phyloP scores from a whole-genome alignment of 2,329 filamentous ascomycete genomes.

The Paracorniculantispora psalliotae region DNA sequence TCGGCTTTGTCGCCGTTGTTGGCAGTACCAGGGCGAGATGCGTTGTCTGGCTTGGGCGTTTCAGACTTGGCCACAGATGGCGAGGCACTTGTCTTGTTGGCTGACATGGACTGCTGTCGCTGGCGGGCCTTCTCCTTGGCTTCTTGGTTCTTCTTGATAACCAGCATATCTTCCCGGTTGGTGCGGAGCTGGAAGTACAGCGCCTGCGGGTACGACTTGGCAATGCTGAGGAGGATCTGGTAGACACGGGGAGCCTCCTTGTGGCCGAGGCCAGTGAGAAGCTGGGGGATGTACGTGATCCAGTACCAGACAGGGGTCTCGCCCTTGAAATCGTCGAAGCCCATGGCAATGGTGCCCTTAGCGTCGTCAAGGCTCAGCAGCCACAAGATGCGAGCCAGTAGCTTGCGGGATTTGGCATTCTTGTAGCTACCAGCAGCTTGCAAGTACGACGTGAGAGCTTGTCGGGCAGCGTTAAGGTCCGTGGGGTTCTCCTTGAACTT shows the following conservation, averaged over 20 bases:
- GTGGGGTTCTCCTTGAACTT: constrained; percentile 88
- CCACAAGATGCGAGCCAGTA: constrained; percentile 92
- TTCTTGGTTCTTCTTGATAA: constrained; percentile 85
- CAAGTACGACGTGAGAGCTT: constrained; percentile 91
- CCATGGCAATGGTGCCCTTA: constrained; percentile 73
- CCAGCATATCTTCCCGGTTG: constrained; percentile 86
- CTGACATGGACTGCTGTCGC: constrained; percentile 41
- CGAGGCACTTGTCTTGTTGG: constrained; percentile 41
- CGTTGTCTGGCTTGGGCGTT: constrained; percentile 31
- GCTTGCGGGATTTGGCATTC: constrained; percentile 90
- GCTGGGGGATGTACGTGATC: constrained; percentile 97
- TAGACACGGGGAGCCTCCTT: constrained; percentile 87
- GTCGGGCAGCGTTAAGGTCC: constrained; percentile 78
- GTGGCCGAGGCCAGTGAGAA: constrained; percentile 84
- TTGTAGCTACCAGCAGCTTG: constrained; percentile 96
- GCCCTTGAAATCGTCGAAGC: constrained; percentile 95
- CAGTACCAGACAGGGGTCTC: constrained; percentile 99
- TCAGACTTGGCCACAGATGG: constrained; percentile 52
- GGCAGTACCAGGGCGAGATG: constrained; percentile 47
- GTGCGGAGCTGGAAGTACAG: constrained; percentile 94
- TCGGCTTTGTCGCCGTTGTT: constrained; percentile 47
- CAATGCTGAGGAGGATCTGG: constrained; percentile 83
- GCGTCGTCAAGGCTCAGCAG: constrained; percentile 88
- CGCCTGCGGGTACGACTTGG: constrained; percentile 91
- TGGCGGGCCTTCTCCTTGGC: constrained; percentile 61